These are phyloP conservation scores for Carnegiea gigantea DNA, from an alignment of 179 eudicot species.

Conservation along the genomic window DNA sequence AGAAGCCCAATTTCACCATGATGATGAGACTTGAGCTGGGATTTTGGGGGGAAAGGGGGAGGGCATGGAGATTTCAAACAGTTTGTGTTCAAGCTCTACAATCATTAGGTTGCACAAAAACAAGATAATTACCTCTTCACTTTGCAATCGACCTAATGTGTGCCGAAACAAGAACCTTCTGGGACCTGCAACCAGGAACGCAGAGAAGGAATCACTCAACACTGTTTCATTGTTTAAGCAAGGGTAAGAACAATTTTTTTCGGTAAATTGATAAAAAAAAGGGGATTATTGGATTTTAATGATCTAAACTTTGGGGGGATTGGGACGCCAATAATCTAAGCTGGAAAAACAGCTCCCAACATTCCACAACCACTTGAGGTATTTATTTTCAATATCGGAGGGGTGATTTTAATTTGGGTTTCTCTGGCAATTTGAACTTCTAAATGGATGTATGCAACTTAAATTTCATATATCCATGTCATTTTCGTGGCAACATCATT, in stretches of 20 bases:
- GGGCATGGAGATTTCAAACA: background rate
- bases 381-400: too few species aligned
- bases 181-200: constrained; percentile 54
- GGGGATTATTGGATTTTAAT: too few species aligned
- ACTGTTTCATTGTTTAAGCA: background rate
- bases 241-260: background rate
- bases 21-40: background rate
- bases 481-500: too few species aligned
- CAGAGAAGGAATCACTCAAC: background rate
- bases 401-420: too few species aligned
- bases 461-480: too few species aligned
- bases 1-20: background rate
- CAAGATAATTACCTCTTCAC: constrained; percentile 72
- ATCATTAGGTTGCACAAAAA: background rate
- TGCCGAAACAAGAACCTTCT: constrained; percentile 85
- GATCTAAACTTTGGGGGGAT: too few species aligned
- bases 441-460: too few species aligned
- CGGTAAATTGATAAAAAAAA: background rate
- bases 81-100: background rate
- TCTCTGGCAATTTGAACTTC: too few species aligned
- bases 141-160: constrained; percentile 83
- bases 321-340: too few species aligned
- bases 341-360: too few species aligned
- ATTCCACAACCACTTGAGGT: too few species aligned
- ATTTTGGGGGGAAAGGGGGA: background rate